Evolutionary conservation across 805 yeast species (phyloP), one percentile per base, ranked within the genome.

Genomic region (Saccharomycopsis schoenii): DNA sequence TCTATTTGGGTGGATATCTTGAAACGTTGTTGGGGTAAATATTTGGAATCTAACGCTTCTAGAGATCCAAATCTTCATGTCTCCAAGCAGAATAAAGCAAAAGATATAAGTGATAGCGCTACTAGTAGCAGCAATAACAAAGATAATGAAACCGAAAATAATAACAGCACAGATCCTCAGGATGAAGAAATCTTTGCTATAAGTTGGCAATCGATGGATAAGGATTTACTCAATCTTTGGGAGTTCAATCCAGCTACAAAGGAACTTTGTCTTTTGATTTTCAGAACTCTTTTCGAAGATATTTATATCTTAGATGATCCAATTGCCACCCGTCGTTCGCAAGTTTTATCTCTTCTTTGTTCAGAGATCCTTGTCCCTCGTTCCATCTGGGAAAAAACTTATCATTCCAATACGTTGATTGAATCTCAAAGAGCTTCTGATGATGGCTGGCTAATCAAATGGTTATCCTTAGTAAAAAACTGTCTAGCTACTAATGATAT

Each of bases 151-250:
- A 21, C 51, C 12, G 37, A 25, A 63, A 59, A 11, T 60, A 65
- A 1, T 68, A 67, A 40, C 74, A 70, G 21, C 65, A 65, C n/a
- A 69, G 66, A 12, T 68, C 67, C 60, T 67, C 74, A 2, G 21
- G 73, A 74, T 4, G 84, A 77, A n/a, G 77, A 78, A 59, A 84
- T 83, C 59, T 73, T 80, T 39, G 65, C 75, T 11, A 83, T 80
- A 62, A 88, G 96, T 21, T 94, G 99, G 99, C 77, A 78, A 1
- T 80, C 86, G 19, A 91, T 94, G 97, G 99, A 94, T 68, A 74
- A 78, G 15, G 86, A 86, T 66, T 76, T 94, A 51, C 80, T 84
- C 66, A 80, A 80, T 58, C 74, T 94, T 65, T 94, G 98, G 98
- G 77, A 80, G 61, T 75, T 74, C 62, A 81, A 81, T 58, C 72